Evolutionary conservation across 2,329 filamentous ascomycete genomes (phyloP).

Genomic region (Endocalyx cinctus): DNA sequence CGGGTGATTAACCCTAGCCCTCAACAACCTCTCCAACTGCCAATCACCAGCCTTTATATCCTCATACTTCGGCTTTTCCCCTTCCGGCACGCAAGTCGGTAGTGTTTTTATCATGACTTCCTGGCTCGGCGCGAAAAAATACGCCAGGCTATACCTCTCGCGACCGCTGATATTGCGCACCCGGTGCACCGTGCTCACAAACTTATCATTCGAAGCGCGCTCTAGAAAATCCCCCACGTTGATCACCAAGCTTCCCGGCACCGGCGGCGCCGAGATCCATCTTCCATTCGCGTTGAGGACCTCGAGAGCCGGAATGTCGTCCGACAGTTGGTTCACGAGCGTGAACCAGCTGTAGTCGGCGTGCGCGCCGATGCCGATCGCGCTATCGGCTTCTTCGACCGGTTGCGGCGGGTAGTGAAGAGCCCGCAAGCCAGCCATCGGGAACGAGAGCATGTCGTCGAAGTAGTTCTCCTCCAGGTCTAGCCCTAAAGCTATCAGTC

Average conservation of each 20-base stretch:
- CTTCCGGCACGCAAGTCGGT: conserved; percentile 5
- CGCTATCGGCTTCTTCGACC: conserved; percentile 6
- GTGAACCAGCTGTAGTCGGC: conserved; percentile 43
- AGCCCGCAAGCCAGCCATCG: conserved; percentile 38
- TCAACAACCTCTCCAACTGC: conserved; percentile 7
- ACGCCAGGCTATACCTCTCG: conserved; percentile 38
- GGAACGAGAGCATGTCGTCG: conserved; percentile 33
- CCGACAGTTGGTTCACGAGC: conserved; percentile 36
- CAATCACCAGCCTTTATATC: conserved; percentile 6
- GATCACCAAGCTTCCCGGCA: conserved; percentile 36
- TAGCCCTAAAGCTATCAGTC: conserved; percentile 17
- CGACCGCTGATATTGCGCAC: conserved; percentile 28
- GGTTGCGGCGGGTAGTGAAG: conserved; percentile 37
- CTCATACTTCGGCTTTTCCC: conserved; percentile 6
- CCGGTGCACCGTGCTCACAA: conserved; percentile 41
- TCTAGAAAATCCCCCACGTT: conserved; percentile 42
- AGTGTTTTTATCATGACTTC: conserved; percentile 34
- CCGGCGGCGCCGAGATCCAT: conserved; percentile 37
- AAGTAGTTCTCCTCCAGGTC: conserved; percentile 29
- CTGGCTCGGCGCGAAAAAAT: conserved; percentile 43
- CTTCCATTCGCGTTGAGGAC: conserved; percentile 36
- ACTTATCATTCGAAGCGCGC: conserved; percentile 34
- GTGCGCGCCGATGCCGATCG: conserved; percentile 33
- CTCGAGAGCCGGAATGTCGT: conserved; percentile 41
- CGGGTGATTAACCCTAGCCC: conserved; percentile 7